phyloP scores from a whole-genome alignment of 106 monocot species.

The Gastrodia elata region DNA sequence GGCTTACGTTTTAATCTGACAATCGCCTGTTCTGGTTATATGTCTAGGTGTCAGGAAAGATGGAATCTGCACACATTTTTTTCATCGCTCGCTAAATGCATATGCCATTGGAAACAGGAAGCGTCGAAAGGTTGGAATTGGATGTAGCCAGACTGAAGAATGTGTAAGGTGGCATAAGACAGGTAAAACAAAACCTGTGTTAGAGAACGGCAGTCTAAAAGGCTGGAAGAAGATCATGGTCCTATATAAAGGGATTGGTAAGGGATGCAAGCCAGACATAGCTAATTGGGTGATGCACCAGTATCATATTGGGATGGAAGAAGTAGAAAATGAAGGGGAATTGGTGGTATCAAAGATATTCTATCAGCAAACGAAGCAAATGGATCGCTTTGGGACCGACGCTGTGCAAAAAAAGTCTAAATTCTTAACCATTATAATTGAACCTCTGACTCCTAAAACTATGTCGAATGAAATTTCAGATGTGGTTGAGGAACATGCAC shows the following conservation, averaged over 20 bases:
- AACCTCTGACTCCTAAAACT: constrained; percentile 69
- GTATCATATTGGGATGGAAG: constrained; percentile 81
- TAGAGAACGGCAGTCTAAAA: constrained; percentile 60
- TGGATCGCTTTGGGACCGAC: constrained; percentile 23
- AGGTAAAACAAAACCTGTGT: constrained; percentile 71
- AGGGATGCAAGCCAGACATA: constrained; percentile 54
- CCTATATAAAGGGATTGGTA: constrained; percentile 53
- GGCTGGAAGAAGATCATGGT: constrained; percentile 98
- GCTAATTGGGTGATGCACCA: constrained; percentile 98
- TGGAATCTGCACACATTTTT: constrained; percentile 80
- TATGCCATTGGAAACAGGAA: constrained; percentile 75
- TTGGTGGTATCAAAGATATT: constrained; percentile 83
- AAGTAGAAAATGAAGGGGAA: constrained; percentile 81
- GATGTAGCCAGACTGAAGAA: constrained; percentile 23
- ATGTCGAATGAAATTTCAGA: constrained; percentile 32
- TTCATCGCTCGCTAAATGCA: constrained; percentile 73
- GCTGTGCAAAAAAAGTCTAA: constrained; percentile 12
- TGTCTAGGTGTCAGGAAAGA: constrained; percentile 62
- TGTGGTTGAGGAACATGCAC: constrained; percentile 22
- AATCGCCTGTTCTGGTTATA: not conserved
- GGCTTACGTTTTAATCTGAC: not conserved
- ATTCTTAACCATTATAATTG: constrained; percentile 12
- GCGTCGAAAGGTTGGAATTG: constrained; percentile 50
- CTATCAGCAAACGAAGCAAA: constrained; percentile 41
- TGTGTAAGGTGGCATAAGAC: constrained; percentile 93